These are phyloP conservation scores for grape (Vitis vinifera) DNA, from an alignment of 164 flowering plant genomes.

Conservation along the genomic window ASM3070453v1 NC_081810.1:5080501-5081000, in stretches of 20 bases:
- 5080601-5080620: too few relatives aligned
- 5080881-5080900: background rate
- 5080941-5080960: background rate
- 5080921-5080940: background rate
- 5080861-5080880: background rate
- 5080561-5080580: too few relatives aligned
- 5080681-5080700: too few relatives aligned
- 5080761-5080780: slow-evolving; percentile 88
- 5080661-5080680: background rate
- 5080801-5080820: slow-evolving; percentile 73
- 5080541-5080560: too few relatives aligned
- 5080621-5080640: background rate
- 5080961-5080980: too few relatives aligned
- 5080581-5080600: too few relatives aligned
- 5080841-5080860: slow-evolving; percentile 83
- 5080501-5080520: slow-evolving; percentile 2
- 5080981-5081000: too few relatives aligned
- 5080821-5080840: slow-evolving; percentile 90
- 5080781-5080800: slow-evolving; percentile 93
- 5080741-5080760: slow-evolving; percentile 81
- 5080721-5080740: slow-evolving; percentile 44
- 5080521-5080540: slow-evolving; percentile 2
- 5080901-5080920: background rate
- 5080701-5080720: background rate
- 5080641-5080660: background rate